Base-by-base conservation (phyloP, 2,329 filamentous ascomycete species). In the Aspergillus sp. region DNA sequence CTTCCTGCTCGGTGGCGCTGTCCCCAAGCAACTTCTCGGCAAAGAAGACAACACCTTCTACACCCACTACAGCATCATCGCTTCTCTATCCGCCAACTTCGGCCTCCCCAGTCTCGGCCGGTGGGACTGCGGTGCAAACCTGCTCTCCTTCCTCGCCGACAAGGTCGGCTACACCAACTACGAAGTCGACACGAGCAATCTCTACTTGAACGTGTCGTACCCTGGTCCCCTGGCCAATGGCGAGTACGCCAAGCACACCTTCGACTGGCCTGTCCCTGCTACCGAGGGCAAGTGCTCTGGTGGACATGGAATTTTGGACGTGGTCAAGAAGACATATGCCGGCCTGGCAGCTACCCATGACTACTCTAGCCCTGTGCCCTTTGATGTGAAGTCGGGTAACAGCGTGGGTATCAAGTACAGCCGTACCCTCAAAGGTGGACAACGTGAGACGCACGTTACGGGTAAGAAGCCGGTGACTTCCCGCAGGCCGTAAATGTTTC, bases 1-100 rank as follows among this genome's bases (percentile, higher is more conserved):
- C 60, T 81, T 95, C 62, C 81, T 95, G 0, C 77, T 96, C 1
- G 91, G 91, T n/a, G 89, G 89, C 59, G 88, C 86, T 15, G 74
- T 96, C 2, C 88, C 89, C 9, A 54, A 78, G 3, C 48, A 82
- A 9, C 82, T 89, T 2, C 75, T 84, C 33, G 88, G 88, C 57
- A 91, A 88, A 20, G 84, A 80, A 3, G 90, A 96, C 73, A 67
- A 76, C 66, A 84, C 79, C 68, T 93, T 85, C 74, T 90, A 90
- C 79, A 86, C 87, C 72, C 88, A 90, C 77, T 90, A 90, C 79
- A 88, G 84, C n/a, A 80, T 83, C 64, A 82, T 90, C 63, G 76
- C 88, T 24, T 86, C 86, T n/a, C 82, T 88, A 4, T 76, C 83
- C 54, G 86, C 86, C 52, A 91, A 91, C 79, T 90, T 87, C 86